phyloP scores from a whole-genome alignment of 345 rosid genomes.

The Aquilaria malaccensis region DNA sequence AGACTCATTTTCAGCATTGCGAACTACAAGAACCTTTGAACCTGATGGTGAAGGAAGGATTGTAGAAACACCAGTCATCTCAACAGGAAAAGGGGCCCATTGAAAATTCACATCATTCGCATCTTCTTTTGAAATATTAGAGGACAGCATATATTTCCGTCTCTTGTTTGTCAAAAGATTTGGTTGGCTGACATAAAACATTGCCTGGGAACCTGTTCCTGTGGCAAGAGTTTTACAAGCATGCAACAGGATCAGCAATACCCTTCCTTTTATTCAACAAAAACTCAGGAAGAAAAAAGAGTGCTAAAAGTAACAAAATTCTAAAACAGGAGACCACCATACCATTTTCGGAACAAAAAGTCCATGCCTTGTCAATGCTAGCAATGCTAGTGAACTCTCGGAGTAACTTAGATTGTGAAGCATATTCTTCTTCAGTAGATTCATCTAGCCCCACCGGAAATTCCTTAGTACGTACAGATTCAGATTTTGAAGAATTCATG shows the following conservation, averaged over 20 bases:
- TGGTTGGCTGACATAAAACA: slow-evolving; percentile 77
- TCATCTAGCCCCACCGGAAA: slow-evolving; percentile 41
- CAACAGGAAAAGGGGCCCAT: slow-evolving; percentile 84
- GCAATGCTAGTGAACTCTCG: slow-evolving; percentile 56
- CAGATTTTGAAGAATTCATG: slow-evolving; percentile 44
- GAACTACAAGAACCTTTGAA: slow-evolving; percentile 61
- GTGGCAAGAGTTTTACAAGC: slow-evolving; percentile 16
- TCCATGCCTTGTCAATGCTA: slow-evolving; percentile 79
- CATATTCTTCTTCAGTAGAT: slow-evolving; percentile 57
- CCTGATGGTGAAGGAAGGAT: slow-evolving; percentile 84
- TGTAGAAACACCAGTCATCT: slow-evolving; percentile 64
- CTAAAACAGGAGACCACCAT: slow-evolving; percentile 4
- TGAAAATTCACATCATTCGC: slow-evolving; percentile 36
- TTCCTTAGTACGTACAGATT: slow-evolving; percentile 19
- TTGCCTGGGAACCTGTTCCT: slow-evolving; percentile 52
- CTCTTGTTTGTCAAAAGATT: slow-evolving; percentile 74
- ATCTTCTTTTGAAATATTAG: slow-evolving; percentile 41
- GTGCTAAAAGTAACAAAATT: not conserved
- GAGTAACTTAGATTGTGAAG: slow-evolving; percentile 59
- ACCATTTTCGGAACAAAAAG: slow-evolving; percentile 51
- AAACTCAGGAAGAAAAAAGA: not conserved
- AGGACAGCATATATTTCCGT: slow-evolving; percentile 50
- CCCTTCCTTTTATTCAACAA: not conserved
- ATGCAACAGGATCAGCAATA: not conserved
- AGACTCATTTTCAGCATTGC: slow-evolving; percentile 76